A percentile compares a stretch with the other conserved stretches of the same genome.
These are phyloP conservation scores for Chloranthus sessilifolius DNA, from an alignment of 164 flowering plant species.

Conservation along the genomic window DNA sequence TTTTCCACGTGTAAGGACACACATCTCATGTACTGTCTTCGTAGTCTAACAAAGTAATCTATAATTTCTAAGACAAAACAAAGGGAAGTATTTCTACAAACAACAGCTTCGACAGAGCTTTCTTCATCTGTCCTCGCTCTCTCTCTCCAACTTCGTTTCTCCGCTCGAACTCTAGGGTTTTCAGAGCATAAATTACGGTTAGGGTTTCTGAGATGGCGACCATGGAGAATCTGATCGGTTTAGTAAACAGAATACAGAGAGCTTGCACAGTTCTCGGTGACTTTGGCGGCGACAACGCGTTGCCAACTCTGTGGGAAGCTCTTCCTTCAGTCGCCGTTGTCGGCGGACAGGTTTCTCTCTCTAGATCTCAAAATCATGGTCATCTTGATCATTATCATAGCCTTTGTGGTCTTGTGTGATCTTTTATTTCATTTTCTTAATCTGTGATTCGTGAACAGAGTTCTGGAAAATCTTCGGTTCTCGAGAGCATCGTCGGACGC, in stretches of 20 bases:
- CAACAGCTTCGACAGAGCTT: too few relatives aligned
- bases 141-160: background rate
- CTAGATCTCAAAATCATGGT: background rate
- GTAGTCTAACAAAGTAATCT: too few relatives aligned
- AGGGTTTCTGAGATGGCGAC: constrained; percentile 37
- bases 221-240: constrained; percentile 92
- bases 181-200: background rate
- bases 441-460: constrained; percentile 33
- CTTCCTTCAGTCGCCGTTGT: constrained; percentile 76
- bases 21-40: too few relatives aligned
- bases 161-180: background rate
- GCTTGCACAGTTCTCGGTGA: constrained; percentile 88
- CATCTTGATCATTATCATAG: background rate
- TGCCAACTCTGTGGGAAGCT: constrained; percentile 70
- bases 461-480: constrained; percentile 81
- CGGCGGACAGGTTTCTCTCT: constrained; percentile 54
- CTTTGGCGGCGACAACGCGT: constrained; percentile 45
- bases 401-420: background rate
- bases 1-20: too few relatives aligned
- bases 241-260: constrained; percentile 78
- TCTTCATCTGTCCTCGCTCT: too few relatives aligned
- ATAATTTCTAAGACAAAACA: too few relatives aligned
- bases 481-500: constrained; percentile 83
- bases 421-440: constrained; percentile 8
- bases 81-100: too few relatives aligned